These are phyloP conservation scores for Colletotrichum eleusines DNA, from an alignment of 2,329 filamentous ascomycete genomes.

Conservation along the genomic window DNA sequence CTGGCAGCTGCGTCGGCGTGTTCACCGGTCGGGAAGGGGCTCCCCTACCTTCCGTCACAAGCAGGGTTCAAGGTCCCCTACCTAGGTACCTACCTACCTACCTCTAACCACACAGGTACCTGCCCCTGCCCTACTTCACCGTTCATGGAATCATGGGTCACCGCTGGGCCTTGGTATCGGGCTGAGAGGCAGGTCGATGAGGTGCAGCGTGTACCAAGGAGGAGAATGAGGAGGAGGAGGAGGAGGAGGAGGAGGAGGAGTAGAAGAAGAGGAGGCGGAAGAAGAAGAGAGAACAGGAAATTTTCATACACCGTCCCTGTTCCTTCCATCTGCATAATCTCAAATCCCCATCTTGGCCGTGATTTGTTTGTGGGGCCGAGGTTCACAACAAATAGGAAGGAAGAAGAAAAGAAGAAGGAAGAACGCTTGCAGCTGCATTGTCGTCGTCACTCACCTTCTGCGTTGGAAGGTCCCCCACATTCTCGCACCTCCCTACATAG, in stretches of 20 bases:
- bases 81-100: too few species aligned
- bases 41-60: conserved; percentile 5
- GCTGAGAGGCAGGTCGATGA: too few species aligned
- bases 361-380: not conserved
- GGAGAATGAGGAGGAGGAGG: too few species aligned
- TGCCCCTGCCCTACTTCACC: conserved; percentile 12
- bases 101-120: conserved; percentile 19
- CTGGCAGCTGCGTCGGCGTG: conserved; percentile 17
- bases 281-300: not conserved
- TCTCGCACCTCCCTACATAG: not conserved
- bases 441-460: conserved; percentile 3
- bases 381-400: not conserved
- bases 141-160: conserved; percentile 29
- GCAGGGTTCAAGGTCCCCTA: conserved; percentile 34
- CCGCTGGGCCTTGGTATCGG: conserved; percentile 17
- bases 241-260: not conserved
- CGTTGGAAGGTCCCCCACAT: conserved; percentile 26
- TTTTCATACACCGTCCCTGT: not conserved
- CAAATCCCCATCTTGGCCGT: not conserved
- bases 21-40: conserved; percentile 9
- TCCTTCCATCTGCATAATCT: not conserved
- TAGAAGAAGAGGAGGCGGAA: not conserved
- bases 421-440: not conserved
- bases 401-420: conserved; percentile 19
- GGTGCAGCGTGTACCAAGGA: too few species aligned